These are phyloP conservation scores for Thelonectria olida DNA, from an alignment of 2,329 filamentous ascomycete species.

Conservation along the genomic window DNA sequence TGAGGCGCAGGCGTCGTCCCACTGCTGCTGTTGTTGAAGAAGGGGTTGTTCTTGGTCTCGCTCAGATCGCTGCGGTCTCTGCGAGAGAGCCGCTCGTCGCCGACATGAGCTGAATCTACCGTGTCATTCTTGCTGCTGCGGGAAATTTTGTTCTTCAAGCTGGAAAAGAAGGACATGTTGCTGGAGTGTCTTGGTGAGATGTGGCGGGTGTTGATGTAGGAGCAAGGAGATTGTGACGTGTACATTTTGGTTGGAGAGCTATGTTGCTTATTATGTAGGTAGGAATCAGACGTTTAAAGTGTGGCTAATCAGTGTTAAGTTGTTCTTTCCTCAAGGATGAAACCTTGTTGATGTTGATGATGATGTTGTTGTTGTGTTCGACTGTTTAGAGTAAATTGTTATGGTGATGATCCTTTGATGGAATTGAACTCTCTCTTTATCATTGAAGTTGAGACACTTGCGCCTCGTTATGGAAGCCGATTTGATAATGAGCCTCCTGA, in stretches of 20 bases:
- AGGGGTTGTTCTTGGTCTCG: conserved; percentile 17
- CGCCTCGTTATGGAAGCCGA: too few species aligned
- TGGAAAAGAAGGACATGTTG: conserved; percentile 32
- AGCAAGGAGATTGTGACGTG: not conserved
- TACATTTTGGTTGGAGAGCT: not conserved
- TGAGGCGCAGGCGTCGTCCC: not conserved
- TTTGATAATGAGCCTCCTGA: too few species aligned
- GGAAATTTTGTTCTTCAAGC: conserved; percentile 47
- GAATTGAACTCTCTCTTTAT: too few species aligned
- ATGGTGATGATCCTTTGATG: too few species aligned
- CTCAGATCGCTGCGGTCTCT: conserved; percentile 3
- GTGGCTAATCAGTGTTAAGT: too few species aligned
- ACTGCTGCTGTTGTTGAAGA: not conserved
- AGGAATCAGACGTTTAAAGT: too few species aligned
- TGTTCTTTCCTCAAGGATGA: not conserved
- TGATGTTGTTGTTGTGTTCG: not conserved
- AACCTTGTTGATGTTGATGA: not conserved
- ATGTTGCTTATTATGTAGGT: not conserved
- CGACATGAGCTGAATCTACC: not conserved
- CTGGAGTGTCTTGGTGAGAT: not conserved
- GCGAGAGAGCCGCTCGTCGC: conserved; percentile 1
- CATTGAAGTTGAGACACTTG: too few species aligned
- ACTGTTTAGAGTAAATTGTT: too few species aligned
- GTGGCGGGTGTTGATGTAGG: not conserved
- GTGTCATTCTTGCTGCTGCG: conserved; percentile 28